Base-by-base conservation (phyloP, 495 filamentous ascomycete genomes). In the Tuber magnatum region DNA sequence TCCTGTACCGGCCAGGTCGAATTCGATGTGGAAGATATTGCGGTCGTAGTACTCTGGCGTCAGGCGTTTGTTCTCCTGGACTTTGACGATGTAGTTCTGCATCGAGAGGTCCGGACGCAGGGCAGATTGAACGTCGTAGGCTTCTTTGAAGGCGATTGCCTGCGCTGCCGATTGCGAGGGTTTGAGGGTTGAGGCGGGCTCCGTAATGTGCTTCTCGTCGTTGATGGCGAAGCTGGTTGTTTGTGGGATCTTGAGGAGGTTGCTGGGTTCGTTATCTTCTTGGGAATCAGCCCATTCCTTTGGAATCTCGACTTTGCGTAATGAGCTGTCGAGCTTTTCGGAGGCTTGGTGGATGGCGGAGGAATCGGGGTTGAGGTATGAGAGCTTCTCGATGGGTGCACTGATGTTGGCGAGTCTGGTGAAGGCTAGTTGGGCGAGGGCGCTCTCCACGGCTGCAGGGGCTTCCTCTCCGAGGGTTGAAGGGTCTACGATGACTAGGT, bases 21-120 rank as follows among this genome's bases (percentile, higher is more conserved):
- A 99, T 84, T 99, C 95, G 78, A 99, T 98, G 86, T 99, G 95
- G 91, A 99, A 99, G 84, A 99, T 97, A 86, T 99, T 98, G 44
- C 95, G 92, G 83, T 97, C 94, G 83, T 99, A 99, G 18, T 91
- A 91, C 69, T 84, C 80, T 32, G 95, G 95, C 0, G 95, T 99
- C 69, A 99, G 88, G 68, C 95, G 88, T 74, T 94, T 91, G 85
- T 97, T 97, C 85, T 97, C 96, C 86, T 97, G 92, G 83, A 99
- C 95, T 75, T 90, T 90, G 70, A 97, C 90, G 46, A 93, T 92
- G 83, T 87, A 91, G 7, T 94, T 97, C 88, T 97, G 92, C 81
- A 92, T 88, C 7, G 90, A 85, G 41, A 96, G 85, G 81, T 99
- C 95, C 68, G 95, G 95, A 22, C 95, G 91, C 32, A 98, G 89